These are phyloP conservation scores for Trichocladium uniseriatum DNA, from an alignment of 495 filamentous ascomycete genomes.

Conservation along the genomic window DNA sequence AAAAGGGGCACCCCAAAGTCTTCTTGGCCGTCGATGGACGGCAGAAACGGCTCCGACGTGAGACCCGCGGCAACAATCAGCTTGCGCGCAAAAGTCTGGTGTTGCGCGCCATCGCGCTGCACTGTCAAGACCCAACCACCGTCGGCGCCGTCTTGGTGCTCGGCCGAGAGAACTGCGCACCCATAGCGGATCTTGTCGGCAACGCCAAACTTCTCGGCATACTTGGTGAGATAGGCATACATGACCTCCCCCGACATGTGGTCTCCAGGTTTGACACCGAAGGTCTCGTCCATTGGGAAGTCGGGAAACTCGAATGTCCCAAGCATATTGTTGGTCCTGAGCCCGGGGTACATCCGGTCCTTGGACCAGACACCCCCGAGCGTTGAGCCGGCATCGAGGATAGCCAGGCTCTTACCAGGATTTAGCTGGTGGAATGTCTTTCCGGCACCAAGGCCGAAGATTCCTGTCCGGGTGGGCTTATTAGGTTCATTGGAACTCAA, in stretches of 20 bases:
- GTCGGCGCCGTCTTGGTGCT: conserved; percentile 29
- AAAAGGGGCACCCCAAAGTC: conserved; percentile 46
- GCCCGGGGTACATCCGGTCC: conserved; percentile 53
- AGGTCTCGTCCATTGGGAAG: conserved; percentile 59
- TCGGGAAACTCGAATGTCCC: conserved; percentile 67
- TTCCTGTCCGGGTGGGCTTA: conserved; percentile 19
- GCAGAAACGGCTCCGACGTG: conserved; percentile 32
- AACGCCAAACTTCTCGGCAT: conserved; percentile 51
- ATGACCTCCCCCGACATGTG: conserved; percentile 62
- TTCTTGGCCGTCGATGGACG: conserved; percentile 30
- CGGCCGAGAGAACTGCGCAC: conserved; percentile 43
- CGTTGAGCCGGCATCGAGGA: conserved; percentile 30
- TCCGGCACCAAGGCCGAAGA: conserved; percentile 34
- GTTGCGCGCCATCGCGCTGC: conserved; percentile 5
- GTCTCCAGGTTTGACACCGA: conserved; percentile 50
- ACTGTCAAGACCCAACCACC: conserved; percentile 37
- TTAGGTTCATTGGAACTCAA: neutral
- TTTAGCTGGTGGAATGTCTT: conserved; percentile 35
- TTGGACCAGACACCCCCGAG: conserved; percentile 66
- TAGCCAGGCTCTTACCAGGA: conserved; percentile 27
- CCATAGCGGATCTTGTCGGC: conserved; percentile 43
- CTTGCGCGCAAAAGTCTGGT: conserved; percentile 20
- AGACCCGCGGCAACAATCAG: conserved; percentile 33
- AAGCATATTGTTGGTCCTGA: conserved; percentile 51
- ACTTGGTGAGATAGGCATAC: conserved; percentile 56